A percentile compares a stretch with the other conserved stretches of the same genome.
These are phyloP conservation scores for Cytidiella melzeri DNA, from an alignment of 768 basidiomycete genomes.

Conservation along the genomic window DNA sequence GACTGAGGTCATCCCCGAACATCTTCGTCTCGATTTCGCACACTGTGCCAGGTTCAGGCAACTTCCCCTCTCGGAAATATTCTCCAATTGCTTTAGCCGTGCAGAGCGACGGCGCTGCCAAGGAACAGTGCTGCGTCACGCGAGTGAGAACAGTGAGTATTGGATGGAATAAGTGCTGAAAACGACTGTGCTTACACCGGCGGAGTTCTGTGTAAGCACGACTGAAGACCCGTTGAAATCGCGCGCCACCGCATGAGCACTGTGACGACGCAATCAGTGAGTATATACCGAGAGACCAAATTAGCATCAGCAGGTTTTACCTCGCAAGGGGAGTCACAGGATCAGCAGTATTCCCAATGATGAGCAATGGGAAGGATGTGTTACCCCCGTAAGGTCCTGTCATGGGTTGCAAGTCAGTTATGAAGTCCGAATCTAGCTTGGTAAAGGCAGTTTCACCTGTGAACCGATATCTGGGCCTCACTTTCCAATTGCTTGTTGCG, in stretches of 20 bases:
- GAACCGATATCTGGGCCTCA: constrained; percentile 11
- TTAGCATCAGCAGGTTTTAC: constrained; percentile 2
- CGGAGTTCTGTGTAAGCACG: constrained; percentile 10
- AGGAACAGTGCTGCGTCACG: constrained; percentile 13
- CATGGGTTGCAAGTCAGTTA: too few species aligned
- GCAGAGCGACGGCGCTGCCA: constrained; percentile 15
- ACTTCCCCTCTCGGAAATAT: constrained; percentile 22
- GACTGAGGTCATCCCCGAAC: neutral
- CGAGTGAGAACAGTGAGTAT: neutral
- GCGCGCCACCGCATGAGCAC: constrained; percentile 4
- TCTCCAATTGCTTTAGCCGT: constrained; percentile 18
- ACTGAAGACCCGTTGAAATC: constrained; percentile 8
- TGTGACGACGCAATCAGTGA: neutral
- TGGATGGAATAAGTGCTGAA: neutral
- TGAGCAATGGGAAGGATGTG: constrained; percentile 22
- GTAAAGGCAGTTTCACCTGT: neutral
- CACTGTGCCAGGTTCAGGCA: constrained; percentile 19
- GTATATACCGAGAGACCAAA: neutral
- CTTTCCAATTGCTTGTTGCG: constrained; percentile 10
- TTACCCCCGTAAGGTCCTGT: constrained; percentile 12
- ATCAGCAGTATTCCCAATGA: constrained; percentile 24
- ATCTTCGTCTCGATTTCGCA: constrained; percentile 15
- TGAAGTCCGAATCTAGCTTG: neutral
- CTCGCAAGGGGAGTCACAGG: constrained; percentile 8
- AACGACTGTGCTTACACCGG: constrained; percentile 6